Evolutionary conservation across 805 yeast species (phyloP), one percentile per base, ranked within the genome.

Genomic region (Candida mattraensis): DNA sequence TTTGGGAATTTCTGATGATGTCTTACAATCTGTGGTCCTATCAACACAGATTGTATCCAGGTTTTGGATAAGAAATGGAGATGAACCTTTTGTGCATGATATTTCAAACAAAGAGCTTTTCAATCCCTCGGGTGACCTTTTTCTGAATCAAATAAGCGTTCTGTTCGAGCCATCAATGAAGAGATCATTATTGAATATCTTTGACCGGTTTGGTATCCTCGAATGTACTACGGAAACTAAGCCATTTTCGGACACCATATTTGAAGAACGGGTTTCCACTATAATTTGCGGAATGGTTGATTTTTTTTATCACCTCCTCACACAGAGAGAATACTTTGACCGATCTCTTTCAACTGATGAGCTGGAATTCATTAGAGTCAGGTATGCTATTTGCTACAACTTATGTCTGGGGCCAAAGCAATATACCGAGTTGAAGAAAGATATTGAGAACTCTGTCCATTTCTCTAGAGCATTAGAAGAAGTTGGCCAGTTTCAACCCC

Each of bases 61-160:
- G 1, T 76, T 74, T 42, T 83, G 93, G 93, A 72, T 83, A 3
- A 71, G 91, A 60, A 83, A 83, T 50, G 93, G 93, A 14, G 51
- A 64, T 34, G 67, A 45, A 12, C 56, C 53, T 1, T n/a, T 37
- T 8, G 33, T 47, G 20, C 60, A 60, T 27, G 50, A 40, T 5
- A 35, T 31, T 7, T 48, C 46, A 12, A 44, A 48, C 30, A 40
- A 47, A 15, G 30, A 37, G 1, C 33, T 38, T 13, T 59, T 50
- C 31, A 48, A 58, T 18, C 32, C 42, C 4, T 59, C 60, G 32
- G 67, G 74, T 30, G 76, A 72, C 37, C 38, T 76, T 7, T 74
- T 69, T 44, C 44, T 75, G 27, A 62, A 61, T 41, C 81, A 76
- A 50, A 35, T 72, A 5, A 64, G 70, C 1, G 53, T 68, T 1